Evolutionary conservation across 83 land plant species (phyloP).

Genomic region (Thuja plicata): DNA sequence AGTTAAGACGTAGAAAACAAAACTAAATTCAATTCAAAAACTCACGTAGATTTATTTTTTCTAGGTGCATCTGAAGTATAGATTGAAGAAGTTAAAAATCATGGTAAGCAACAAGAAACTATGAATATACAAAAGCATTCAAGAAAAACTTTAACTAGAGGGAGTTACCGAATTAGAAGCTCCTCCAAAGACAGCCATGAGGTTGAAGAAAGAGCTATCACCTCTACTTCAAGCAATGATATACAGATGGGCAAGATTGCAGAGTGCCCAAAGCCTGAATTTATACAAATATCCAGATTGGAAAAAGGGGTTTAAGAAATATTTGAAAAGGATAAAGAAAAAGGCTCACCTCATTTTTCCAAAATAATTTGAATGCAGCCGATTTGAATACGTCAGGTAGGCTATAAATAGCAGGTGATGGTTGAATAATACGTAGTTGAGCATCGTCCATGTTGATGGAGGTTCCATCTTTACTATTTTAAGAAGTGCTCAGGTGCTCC

Average conservation of each 20-base stretch:
- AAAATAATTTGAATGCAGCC: neutral
- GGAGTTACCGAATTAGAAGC: neutral
- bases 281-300: neutral
- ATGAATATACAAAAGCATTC: neutral
- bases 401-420: constrained; percentile 12
- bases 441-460: neutral
- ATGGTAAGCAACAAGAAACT: neutral
- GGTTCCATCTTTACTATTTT: neutral
- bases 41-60: neutral
- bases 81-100: neutral
- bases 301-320: neutral
- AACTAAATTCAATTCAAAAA: neutral
- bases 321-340: neutral
- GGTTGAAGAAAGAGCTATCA: neutral
- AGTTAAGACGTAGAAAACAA: neutral
- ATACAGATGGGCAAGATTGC: constrained; percentile 2
- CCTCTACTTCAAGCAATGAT: neutral
- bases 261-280: neutral
- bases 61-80: too few relatives aligned
- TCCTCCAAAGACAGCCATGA: neutral
- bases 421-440: neutral
- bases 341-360: neutral
- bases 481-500: neutral
- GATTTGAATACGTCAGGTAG: neutral
- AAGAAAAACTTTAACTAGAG: neutral